Conservation (phyloP, 2,329 filamentous ascomycete genomes). For the Gnomoniopsis smithogilvyi region DNA sequence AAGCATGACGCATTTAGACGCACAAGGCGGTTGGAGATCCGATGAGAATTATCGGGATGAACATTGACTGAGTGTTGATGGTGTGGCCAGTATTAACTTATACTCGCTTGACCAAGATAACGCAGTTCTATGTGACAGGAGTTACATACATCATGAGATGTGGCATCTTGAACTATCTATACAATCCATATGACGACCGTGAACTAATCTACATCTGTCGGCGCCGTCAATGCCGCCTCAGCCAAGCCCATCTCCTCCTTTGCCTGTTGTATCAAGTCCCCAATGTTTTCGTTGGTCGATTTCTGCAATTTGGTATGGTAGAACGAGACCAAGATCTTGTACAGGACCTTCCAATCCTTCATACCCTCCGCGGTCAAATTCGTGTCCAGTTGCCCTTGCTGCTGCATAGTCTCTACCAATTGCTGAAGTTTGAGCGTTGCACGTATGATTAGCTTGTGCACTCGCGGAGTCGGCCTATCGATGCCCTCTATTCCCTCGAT, state of each 20-base stretch:
- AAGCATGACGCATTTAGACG: neutral
- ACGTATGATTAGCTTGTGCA: conserved; percentile 10
- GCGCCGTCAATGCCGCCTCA: neutral
- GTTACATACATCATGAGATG: neutral
- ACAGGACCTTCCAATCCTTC: conserved; percentile 10
- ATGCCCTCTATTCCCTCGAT: conserved; percentile 24
- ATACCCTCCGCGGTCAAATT: neutral
- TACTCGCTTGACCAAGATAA: neutral
- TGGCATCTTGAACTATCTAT: neutral
- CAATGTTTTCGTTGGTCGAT: neutral
- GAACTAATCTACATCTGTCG: neutral
- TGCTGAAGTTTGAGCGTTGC: conserved; percentile 14
- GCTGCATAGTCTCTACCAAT: conserved; percentile 1
- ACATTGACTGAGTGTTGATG: too few relatives aligned
- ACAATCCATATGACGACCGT: neutral
- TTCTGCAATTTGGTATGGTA: conserved; percentile 8
- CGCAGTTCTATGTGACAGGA: neutral
- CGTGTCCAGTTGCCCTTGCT: neutral
- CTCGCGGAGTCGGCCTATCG: conserved; percentile 18
- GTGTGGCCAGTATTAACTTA: neutral
- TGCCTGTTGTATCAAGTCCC: neutral
- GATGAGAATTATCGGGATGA: neutral
- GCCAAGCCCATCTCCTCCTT: conserved; percentile 11
- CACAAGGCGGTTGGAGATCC: neutral
- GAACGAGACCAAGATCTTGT: conserved; percentile 10